Percentiles rank a stretch among this genome's conserved stretches.
These are phyloP conservation scores for Amanita exitialis DNA, from an alignment of 768 basidiomycete genomes.

Conservation along the genomic window DNA sequence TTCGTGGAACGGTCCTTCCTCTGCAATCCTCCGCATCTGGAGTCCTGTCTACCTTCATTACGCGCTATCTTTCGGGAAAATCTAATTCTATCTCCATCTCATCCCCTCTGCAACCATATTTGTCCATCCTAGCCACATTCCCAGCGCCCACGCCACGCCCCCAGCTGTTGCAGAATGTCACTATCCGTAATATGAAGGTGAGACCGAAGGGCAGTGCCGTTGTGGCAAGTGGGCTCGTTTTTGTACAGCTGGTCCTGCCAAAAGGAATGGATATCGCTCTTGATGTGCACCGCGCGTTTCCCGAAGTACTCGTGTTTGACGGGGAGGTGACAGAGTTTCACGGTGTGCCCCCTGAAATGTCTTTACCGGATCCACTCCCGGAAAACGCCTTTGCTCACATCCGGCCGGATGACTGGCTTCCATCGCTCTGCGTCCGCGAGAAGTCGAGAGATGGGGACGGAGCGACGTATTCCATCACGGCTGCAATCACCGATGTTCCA, in stretches of 20 bases:
- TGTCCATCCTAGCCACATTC: constrained; percentile 41
- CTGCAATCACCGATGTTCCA: constrained; percentile 64
- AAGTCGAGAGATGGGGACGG: constrained; percentile 37
- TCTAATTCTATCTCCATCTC: constrained; percentile 50
- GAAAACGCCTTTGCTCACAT: constrained; percentile 70
- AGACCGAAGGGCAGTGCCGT: constrained; percentile 37
- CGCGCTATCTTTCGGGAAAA: constrained; percentile 49
- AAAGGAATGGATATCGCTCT: constrained; percentile 57
- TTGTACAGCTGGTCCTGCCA: constrained; percentile 58
- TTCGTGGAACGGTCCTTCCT: constrained; percentile 50
- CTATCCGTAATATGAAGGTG: constrained; percentile 69
- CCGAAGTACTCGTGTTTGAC: constrained; percentile 73
- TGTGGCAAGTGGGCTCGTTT: constrained; percentile 62
- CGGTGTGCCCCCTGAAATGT: constrained; percentile 25
- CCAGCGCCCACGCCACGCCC: constrained; percentile 60
- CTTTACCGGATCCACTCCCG: constrained; percentile 59
- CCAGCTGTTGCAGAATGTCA: constrained; percentile 57
- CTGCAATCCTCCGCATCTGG: constrained; percentile 28
- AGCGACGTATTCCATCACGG: constrained; percentile 46
- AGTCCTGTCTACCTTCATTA: constrained; percentile 51
- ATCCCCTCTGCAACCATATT: constrained; percentile 40
- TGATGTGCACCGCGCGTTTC: constrained; percentile 53
- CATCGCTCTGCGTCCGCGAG: constrained; percentile 29
- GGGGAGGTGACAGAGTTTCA: constrained; percentile 41
- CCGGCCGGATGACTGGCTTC: constrained; percentile 60